Evolutionary conservation across 805 yeast genomes (phyloP), one percentile per base, ranked within the genome.

Genomic region (Myxozyma kluyveri): DNA sequence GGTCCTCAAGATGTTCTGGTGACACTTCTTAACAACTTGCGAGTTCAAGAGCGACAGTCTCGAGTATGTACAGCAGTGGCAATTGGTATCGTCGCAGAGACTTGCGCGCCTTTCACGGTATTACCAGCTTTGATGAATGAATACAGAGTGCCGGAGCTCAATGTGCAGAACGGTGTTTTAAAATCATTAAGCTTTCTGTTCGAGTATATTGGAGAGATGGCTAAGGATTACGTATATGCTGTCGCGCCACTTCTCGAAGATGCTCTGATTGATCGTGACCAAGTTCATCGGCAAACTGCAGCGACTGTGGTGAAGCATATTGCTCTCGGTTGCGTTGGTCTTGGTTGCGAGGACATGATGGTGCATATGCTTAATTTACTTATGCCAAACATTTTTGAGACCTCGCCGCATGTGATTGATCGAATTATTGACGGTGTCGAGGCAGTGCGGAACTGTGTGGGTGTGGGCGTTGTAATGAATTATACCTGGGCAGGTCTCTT

Each of bases 41-140:
- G 87, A 54, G 95, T 90, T 5, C 98, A 91, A 66, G 98, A 93
- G 65, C 86, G 99, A 65, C 99, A 93, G 70, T 75, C 88, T 38
- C 83, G 99, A 65, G 96, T 93, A 6, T 91, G 96, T 67, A 88
- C 98, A 0, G 96, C 99, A 4, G 97, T 93, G 37, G 99, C 99
- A 0, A 87, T 93, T 59, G 99, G 96, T 33, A 89, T 93, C 61
- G 95, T 93, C 6, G 98, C 98, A 0, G 93, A 90, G 52, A 82
- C 86, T 0, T 93, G 98, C 68, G 80, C 88, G 0, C 96, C 98
- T 0, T 93, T 86, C 69, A 88, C 97, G 0, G 95, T 91, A 0
- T 68, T 93, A 6, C 99, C 99, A 0, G 95, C 96, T 0, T 72
- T 93, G 45, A 86, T 93, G 95, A 89, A 91, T 68, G 99, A 93